Evolutionary conservation across 2,329 filamentous ascomycete species (phyloP).

Genomic region (Exophiala lecanii-corni): DNA sequence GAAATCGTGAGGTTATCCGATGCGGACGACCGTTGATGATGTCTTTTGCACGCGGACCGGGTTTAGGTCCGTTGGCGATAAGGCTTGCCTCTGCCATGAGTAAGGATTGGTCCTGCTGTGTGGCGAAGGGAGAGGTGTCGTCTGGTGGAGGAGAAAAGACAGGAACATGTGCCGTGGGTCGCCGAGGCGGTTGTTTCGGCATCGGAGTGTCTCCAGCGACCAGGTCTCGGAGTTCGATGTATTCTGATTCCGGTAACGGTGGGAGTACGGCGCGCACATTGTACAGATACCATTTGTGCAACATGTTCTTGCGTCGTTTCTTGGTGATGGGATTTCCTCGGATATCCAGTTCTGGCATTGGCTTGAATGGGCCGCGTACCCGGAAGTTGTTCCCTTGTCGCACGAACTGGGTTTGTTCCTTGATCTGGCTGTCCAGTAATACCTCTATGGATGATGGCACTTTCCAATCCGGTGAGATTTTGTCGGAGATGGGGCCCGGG

Average conservation of each 20-base stretch:
- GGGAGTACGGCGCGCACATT: slow-evolving; percentile 33
- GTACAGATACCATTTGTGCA: slow-evolving; percentile 35
- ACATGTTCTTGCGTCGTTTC: slow-evolving; percentile 33
- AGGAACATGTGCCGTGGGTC: slow-evolving; percentile 1
- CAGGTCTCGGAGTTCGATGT: slow-evolving; percentile 32
- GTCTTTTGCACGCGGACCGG: slow-evolving; percentile 34
- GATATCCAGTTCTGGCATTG: slow-evolving; percentile 33
- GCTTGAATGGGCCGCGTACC: slow-evolving; percentile 28
- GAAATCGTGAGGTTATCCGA: slow-evolving; percentile 36
- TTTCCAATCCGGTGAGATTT: slow-evolving; percentile 33
- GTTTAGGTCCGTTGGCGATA: slow-evolving; percentile 35
- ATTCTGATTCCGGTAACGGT: slow-evolving; percentile 36
- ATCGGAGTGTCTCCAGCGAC: slow-evolving; percentile 25
- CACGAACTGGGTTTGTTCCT: slow-evolving; percentile 28
- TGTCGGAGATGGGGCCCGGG: slow-evolving; percentile 1
- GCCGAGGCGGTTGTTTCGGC: slow-evolving; percentile 31
- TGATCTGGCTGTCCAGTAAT: slow-evolving; percentile 34
- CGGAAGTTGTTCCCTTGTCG: slow-evolving; percentile 26
- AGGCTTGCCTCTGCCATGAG: too few relatives aligned
- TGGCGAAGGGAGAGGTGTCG: too few relatives aligned
- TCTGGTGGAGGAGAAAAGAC: too few relatives aligned
- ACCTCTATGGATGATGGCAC: slow-evolving; percentile 31
- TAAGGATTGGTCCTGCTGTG: slow-evolving; percentile 24
- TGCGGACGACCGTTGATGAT: slow-evolving; percentile 35
- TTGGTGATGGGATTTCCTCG: slow-evolving; percentile 34